phyloP scores from a whole-genome alignment of 2,329 filamentous ascomycete species.

The Penicillium sp. region DNA sequence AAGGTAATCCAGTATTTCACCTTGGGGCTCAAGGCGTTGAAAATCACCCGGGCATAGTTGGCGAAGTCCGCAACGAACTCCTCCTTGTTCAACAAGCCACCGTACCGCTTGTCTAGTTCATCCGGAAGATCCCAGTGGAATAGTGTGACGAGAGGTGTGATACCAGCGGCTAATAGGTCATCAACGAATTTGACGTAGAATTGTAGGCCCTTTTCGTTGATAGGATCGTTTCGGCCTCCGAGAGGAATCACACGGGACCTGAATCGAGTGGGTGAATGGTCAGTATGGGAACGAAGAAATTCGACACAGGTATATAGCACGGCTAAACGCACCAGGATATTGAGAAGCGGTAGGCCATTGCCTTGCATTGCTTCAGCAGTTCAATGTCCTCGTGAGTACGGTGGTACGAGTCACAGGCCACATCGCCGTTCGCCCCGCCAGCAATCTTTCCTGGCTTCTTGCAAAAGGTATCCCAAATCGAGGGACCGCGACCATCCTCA shows the following conservation, averaged over 20 bases:
- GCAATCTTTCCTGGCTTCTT: conserved; percentile 81
- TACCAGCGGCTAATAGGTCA: conserved; percentile 75
- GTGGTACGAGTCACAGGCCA: conserved; percentile 88
- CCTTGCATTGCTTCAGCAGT: conserved; percentile 74
- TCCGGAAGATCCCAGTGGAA: conserved; percentile 90
- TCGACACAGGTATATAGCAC: background rate
- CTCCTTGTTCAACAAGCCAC: conserved; percentile 76
- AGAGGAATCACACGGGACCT: conserved; percentile 78
- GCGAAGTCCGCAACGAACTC: conserved; percentile 85
- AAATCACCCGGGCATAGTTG: conserved; percentile 76
- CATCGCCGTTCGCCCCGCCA: conserved; percentile 73
- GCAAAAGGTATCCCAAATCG: conserved; percentile 92
- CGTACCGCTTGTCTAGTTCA: conserved; percentile 77
- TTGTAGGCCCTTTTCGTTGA: conserved; percentile 78
- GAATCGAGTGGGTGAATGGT: background rate
- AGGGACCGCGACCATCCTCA: conserved; percentile 77
- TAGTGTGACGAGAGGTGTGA: conserved; percentile 80
- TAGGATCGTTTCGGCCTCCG: conserved; percentile 79
- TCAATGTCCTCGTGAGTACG: conserved; percentile 76
- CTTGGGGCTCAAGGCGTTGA: conserved; percentile 71
- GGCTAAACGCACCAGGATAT: conserved; percentile 64
- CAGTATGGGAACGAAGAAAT: background rate
- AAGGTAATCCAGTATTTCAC: conserved; percentile 91
- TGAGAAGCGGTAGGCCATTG: conserved; percentile 81
- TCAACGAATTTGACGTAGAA: conserved; percentile 82